Evolutionary conservation across 1,284 basidiomycete species (phyloP).

Genomic region (Cryptococcus floricola): DNA sequence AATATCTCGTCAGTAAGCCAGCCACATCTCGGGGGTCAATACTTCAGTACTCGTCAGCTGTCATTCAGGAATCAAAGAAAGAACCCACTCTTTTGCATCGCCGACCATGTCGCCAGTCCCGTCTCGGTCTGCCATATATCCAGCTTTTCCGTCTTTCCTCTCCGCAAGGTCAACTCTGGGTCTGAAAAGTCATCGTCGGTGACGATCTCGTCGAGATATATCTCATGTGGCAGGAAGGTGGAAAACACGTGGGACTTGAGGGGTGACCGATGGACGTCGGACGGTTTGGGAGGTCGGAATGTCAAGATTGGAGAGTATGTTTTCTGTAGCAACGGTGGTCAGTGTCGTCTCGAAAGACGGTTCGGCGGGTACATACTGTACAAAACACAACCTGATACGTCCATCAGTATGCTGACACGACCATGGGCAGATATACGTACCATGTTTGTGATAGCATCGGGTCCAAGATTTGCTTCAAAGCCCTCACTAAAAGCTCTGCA

Average conservation of each 20-base stretch:
- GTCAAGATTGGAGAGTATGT: constrained; percentile 57
- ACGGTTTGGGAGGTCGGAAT: constrained; percentile 57
- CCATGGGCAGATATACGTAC: constrained; percentile 49
- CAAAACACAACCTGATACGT: constrained; percentile 70
- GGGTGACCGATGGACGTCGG: constrained; percentile 34
- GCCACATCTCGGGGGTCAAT: constrained; percentile 35
- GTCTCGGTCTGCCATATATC: constrained; percentile 25
- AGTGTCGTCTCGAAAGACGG: background rate
- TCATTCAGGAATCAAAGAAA: background rate
- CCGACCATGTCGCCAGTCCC: constrained; percentile 27
- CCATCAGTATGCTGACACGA: background rate
- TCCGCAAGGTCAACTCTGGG: constrained; percentile 13
- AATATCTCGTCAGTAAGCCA: constrained; percentile 23
- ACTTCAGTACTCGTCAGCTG: constrained; percentile 21
- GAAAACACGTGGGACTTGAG: constrained; percentile 33
- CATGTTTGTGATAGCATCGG: constrained; percentile 67
- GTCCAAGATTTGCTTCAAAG: constrained; percentile 48
- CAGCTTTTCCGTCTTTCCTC: constrained; percentile 12
- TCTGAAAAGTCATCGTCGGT: constrained; percentile 16
- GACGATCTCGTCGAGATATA: constrained; percentile 27
- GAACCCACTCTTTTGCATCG: constrained; percentile 34
- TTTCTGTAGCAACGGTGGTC: constrained; percentile 16
- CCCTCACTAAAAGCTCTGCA: constrained; percentile 79
- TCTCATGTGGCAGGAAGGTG: constrained; percentile 31
- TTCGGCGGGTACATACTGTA: constrained; percentile 42